Conservation (phyloP, 2,329 filamentous ascomycete species). For the Aspergillus vadensis region DNA sequence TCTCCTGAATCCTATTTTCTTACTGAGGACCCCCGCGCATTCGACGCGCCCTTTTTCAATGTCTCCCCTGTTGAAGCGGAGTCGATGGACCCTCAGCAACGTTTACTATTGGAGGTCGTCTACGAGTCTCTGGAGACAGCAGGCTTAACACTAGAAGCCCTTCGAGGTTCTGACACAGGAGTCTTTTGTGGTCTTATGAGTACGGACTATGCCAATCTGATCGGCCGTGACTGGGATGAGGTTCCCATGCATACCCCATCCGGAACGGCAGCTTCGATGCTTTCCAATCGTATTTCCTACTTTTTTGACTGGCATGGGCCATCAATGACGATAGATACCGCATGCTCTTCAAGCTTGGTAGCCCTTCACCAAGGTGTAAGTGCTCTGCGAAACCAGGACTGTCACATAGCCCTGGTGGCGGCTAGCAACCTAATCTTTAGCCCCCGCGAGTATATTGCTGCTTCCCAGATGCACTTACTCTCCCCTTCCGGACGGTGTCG, state of each 20-base stretch:
- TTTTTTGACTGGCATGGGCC: slow-evolving; percentile 42
- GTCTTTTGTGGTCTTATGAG: slow-evolving; percentile 33
- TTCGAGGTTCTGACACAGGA: slow-evolving; percentile 29
- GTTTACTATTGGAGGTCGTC: slow-evolving; percentile 29
- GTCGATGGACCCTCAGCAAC: slow-evolving; percentile 32
- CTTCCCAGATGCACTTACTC: slow-evolving; percentile 46
- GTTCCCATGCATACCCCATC: slow-evolving; percentile 31
- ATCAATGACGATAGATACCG: slow-evolving; percentile 50
- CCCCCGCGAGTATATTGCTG: slow-evolving; percentile 35
- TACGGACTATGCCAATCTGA: slow-evolving; percentile 29
- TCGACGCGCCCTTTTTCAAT: slow-evolving; percentile 32
- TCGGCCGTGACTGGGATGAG: slow-evolving; percentile 25
- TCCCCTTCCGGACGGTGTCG: slow-evolving; percentile 56
- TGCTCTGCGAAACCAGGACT: slow-evolving; percentile 32
- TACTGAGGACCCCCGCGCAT: slow-evolving; percentile 26
- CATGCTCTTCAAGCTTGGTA: slow-evolving; percentile 48
- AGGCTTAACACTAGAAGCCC: slow-evolving; percentile 25
- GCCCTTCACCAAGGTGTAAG: slow-evolving; percentile 40
- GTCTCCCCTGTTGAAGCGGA: slow-evolving; percentile 34
- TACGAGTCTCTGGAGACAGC: slow-evolving; percentile 29
- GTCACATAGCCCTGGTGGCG: slow-evolving; percentile 25
- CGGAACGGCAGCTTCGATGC: slow-evolving; percentile 40
- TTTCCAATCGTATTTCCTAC: slow-evolving; percentile 45
- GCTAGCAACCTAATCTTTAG: slow-evolving; percentile 32
- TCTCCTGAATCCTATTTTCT: slow-evolving; percentile 29